phyloP scores from a whole-genome alignment of 192 early-diverging fungal genomes.

The Linnemannia hyalina region DNA sequence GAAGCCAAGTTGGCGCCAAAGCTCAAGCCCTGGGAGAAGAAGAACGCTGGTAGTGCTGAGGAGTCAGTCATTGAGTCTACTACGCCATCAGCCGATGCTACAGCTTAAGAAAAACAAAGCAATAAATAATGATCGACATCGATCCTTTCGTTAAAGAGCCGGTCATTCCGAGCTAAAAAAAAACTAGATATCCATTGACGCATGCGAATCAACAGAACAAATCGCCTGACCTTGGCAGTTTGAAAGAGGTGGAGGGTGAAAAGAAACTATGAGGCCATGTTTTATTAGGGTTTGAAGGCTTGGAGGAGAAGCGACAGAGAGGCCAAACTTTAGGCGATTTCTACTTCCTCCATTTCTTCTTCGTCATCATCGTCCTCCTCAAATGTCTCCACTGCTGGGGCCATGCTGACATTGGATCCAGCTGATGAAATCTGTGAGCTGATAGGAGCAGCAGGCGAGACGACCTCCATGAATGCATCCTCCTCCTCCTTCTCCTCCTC shows the following conservation, averaged over 20 bases:
- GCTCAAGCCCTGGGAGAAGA: conserved; percentile 50
- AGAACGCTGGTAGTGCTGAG: conserved; percentile 15
- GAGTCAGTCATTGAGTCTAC: background rate
- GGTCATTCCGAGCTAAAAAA: no score
- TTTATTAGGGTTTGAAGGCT: no score
- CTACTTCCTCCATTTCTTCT: conserved; percentile 34
- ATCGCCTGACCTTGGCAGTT: no score
- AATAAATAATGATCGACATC: no score
- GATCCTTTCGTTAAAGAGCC: no score
- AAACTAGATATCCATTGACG: background rate
- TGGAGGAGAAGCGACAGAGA: no score
- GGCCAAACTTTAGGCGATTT: background rate
- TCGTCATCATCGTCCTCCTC: conserved; percentile 18
- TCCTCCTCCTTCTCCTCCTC: conserved; percentile 17
- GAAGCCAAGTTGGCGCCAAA: conserved; percentile 37
- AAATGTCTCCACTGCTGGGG: background rate
- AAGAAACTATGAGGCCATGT: no score
- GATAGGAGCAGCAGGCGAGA: background rate
- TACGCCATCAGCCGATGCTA: background rate
- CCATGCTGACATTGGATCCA: background rate
- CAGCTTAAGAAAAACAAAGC: background rate
- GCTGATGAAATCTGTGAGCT: background rate
- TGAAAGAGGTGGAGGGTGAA: no score
- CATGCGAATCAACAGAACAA: background rate
- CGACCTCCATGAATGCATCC: conserved; percentile 29